Base-by-base conservation (phyloP, 768 basidiomycete species). In the Coprinopsis marcescibilis region DNA sequence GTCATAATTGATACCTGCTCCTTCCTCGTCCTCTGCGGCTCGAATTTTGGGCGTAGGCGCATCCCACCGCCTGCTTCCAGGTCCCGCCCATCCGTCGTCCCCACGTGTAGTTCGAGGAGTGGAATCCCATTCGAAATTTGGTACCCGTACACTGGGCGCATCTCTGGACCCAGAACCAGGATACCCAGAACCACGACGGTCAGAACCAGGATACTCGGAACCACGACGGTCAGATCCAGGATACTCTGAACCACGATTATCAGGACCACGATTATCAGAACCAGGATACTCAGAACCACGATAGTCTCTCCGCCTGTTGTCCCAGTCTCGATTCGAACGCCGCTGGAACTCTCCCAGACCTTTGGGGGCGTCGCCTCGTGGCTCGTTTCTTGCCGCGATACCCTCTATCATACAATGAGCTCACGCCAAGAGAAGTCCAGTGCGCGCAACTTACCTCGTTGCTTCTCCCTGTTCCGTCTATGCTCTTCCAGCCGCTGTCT, bases 341-440 rank as follows among this genome's bases (percentile, higher is more conserved):
- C 86, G 78, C 51, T 96, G 84, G 61, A 94, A 98, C 51, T 96
- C 93, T 10, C 88, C 89, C 1, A 96, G 70, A n/a, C 92, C 92
- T 51, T 77, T 81, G 2, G 83, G 83, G 6, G 62, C 81, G 50
- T 85, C 78, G 12, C 61, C 60, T 38, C 76, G 68, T 34, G 65
- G 73, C 49, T 80, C 81, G 20, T 79, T 76, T 8, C 67, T 64
- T 3, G 81, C 83, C 1, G 70, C 65, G 23, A 89, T 79, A n/a
- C 88, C 88, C 69, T 89, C 89, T 88, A 54, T 10, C 48, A 29
- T 13, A 20, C 15, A 40, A 48, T 40, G 49, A 43, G 47, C 39
- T 26, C 48, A 8, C 14, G 44, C 23, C 15, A 51, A 32, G 5
- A 33, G 27, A 8, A 13, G 3, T 21, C 43, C n/a, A 10, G 26